phyloP scores from a whole-genome alignment of 1,284 basidiomycete species.

The Heterobasidion annosum region DNA sequence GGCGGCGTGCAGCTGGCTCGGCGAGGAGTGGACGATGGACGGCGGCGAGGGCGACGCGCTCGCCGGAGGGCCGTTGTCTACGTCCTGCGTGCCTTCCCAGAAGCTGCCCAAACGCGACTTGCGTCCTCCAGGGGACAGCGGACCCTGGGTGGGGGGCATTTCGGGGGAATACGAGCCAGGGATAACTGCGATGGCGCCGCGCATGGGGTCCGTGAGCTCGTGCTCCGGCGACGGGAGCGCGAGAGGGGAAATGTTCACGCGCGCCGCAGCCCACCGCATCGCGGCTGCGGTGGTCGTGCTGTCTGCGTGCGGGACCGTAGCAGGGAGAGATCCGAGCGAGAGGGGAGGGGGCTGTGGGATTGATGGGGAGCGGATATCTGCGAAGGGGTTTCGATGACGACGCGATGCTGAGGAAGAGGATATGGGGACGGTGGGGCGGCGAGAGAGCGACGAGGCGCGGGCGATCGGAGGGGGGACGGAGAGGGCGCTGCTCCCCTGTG shows the following conservation, averaged over 20 bases:
- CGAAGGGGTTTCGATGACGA: slow-evolving; percentile 51
- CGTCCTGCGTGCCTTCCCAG: slow-evolving; percentile 57
- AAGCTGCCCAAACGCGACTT: slow-evolving; percentile 55
- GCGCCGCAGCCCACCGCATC: slow-evolving; percentile 73
- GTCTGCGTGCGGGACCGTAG: slow-evolving; percentile 32
- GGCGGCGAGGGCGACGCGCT: slow-evolving; percentile 11
- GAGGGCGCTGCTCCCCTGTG: not conserved
- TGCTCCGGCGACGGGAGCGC: slow-evolving; percentile 81
- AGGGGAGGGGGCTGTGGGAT: slow-evolving; percentile 17
- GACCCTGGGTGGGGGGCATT: slow-evolving; percentile 11
- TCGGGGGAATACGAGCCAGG: slow-evolving; percentile 48
- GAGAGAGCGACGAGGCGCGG: slow-evolving; percentile 11
- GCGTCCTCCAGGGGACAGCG: slow-evolving; percentile 37
- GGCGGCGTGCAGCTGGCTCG: not conserved
- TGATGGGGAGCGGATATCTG: slow-evolving; percentile 29
- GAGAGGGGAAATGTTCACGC: slow-evolving; percentile 69
- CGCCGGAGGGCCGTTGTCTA: slow-evolving; percentile 20
- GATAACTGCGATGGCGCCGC: slow-evolving; percentile 55
- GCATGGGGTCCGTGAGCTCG: slow-evolving; percentile 80
- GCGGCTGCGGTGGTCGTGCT: slow-evolving; percentile 70
- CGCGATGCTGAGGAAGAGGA: slow-evolving; percentile 20
- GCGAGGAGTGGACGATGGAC: not conserved
- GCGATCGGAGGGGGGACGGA: not conserved
- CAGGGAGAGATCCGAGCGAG: slow-evolving; percentile 17
- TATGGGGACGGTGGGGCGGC: slow-evolving; percentile 1